Conservation (phyloP, 768 basidiomycete species). For the Trametes cingulata region DNA sequence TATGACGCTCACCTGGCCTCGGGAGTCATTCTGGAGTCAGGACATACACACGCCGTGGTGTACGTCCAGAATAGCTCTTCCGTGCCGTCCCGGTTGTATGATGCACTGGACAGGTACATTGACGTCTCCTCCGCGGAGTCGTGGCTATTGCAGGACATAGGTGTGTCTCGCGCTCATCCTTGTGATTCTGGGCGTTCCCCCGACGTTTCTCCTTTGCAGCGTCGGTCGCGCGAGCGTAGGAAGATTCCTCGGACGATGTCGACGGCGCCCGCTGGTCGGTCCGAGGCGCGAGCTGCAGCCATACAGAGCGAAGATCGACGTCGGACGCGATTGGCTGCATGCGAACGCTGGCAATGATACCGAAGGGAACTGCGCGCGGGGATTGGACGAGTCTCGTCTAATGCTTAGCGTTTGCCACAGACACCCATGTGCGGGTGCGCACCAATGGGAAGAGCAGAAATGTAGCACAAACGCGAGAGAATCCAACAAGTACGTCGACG, state of each 20-base stretch:
- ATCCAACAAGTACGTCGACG: not conserved
- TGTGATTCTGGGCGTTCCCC: not conserved
- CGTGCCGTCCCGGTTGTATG: too few relatives aligned
- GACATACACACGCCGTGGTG: too few relatives aligned
- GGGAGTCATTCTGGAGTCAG: too few relatives aligned
- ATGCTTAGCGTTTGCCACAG: not conserved
- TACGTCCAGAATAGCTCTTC: too few relatives aligned
- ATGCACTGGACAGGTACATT: too few relatives aligned
- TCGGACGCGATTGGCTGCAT: not conserved
- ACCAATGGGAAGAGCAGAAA: not conserved
- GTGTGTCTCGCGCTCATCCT: not conserved
- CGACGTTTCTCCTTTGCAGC: slow-evolving; percentile 5
- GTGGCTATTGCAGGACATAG: not conserved
- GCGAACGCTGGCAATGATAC: not conserved
- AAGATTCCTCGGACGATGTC: not conserved
- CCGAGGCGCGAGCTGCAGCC: not conserved
- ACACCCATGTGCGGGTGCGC: not conserved
- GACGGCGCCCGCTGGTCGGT: not conserved
- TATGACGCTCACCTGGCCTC: too few relatives aligned
- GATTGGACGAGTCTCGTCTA: slow-evolving; percentile 8
- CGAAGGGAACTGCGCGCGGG: not conserved
- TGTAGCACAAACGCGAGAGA: too few relatives aligned
- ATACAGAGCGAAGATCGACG: not conserved
- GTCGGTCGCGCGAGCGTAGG: not conserved
- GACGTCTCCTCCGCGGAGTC: too few relatives aligned